A percentile compares a stretch with the other conserved stretches of the same genome.
Conservation (phyloP, 495 filamentous ascomycete genomes). For the Parachaetomium inaequale region DNA sequence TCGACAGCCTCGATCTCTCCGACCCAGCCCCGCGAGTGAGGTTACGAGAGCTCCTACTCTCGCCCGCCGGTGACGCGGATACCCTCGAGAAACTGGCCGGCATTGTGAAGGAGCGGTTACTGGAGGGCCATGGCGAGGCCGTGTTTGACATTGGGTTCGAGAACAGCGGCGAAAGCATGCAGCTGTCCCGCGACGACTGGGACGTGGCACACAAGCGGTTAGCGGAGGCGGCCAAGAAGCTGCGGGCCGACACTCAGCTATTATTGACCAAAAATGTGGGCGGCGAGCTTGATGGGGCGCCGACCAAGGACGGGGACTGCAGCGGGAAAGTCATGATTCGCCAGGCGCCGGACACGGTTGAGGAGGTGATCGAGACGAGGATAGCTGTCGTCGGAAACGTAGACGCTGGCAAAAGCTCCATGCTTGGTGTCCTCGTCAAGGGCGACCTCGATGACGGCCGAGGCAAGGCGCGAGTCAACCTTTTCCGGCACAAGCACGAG, state of each 20-base stretch:
- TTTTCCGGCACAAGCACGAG: conserved; percentile 97
- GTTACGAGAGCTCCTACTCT: conserved; percentile 74
- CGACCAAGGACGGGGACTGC: conserved; percentile 64
- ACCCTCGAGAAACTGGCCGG: conserved; percentile 53
- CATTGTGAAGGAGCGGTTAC: conserved; percentile 64
- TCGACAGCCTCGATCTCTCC: conserved; percentile 78
- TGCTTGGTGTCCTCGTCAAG: conserved; percentile 95
- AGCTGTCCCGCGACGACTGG: conserved; percentile 74
- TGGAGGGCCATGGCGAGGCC: conserved; percentile 85
- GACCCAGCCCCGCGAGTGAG: conserved; percentile 66
- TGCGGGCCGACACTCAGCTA: conserved; percentile 70
- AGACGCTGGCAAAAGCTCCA: conserved; percentile 94
- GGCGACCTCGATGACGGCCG: conserved; percentile 92
- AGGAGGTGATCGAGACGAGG: conserved; percentile 91
- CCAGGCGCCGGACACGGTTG: conserved; percentile 64
- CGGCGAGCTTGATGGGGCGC: conserved; percentile 65
- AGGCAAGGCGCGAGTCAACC: conserved; percentile 90
- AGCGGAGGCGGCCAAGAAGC: conserved; percentile 58
- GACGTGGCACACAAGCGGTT: conserved; percentile 67
- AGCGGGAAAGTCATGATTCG: conserved; percentile 84
- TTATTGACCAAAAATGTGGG: conserved; percentile 87
- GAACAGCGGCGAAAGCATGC: conserved; percentile 89
- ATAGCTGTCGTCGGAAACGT: conserved; percentile 98
- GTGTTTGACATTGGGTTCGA: conserved; percentile 92
- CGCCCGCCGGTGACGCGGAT: conserved; percentile 54